Evolutionary conservation across 23 red algal genomes (phyloP), one percentile per base, ranked within the genome.

Genomic region (Gracilaria gracilis): DNA sequence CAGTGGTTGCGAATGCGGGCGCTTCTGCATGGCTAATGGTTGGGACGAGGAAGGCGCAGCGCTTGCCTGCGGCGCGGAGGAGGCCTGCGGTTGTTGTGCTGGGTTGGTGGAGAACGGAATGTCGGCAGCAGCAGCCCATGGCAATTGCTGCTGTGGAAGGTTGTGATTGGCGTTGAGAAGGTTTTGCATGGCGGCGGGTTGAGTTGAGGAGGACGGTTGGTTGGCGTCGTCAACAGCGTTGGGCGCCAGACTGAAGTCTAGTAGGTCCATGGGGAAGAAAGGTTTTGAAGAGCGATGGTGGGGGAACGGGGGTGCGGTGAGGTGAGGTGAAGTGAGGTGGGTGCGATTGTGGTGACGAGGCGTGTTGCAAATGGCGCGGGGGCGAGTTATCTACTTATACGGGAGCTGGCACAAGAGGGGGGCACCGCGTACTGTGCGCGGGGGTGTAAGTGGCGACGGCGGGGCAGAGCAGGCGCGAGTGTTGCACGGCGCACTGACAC

Each of bases 101-200:
- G 72, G 72, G 38, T 48, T 25, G 39, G 25, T 28, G 0, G 64
- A 32, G 72, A 51, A 46, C 23, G 72, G 42, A 17, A 77, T 46
- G 72, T 77, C 72, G 42, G 72, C 72, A 20, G 72, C 72, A 20
- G 72, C 0, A 33, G 8, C 40, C 72, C 72, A 77, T 0, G 72
- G 40, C 72, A 77, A 11, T 9, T 8, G 38, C 40, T 51, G 40
- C 25, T 46, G 69, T 1, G 34, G 67, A 0, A 40, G 67, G 67
- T 40, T 73, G 67, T 42, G 67, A 35, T 73, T 73, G 35, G 72
- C n/a, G 72, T 50, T 77, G 38, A 77, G 72, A 24, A 77, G 46
- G 20, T 51, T 77, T 8, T 51, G 72, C 72, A 77, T 77, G 72
- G 42, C 38, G 42, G 38, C 25, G 0, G 72, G 72, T 77, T 77